phyloP scores from a whole-genome alignment of 2,329 filamentous ascomycete genomes.

The Aureobasidium melanogenum region DNA sequence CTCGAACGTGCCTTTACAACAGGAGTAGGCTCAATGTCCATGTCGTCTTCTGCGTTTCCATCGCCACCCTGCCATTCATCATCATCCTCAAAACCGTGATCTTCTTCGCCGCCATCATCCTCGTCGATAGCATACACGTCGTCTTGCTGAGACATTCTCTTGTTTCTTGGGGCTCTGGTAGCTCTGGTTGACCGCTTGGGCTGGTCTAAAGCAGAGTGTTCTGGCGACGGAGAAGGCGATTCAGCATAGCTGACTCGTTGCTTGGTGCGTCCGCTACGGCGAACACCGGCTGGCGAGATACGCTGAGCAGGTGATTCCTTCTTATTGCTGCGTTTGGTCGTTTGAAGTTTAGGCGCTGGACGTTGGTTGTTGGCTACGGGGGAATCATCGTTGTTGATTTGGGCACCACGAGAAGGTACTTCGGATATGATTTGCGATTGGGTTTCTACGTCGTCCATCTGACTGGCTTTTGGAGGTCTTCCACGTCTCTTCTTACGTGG shows the following conservation, averaged over 20 bases:
- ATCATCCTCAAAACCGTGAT: conserved; percentile 6
- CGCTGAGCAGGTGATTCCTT: not conserved
- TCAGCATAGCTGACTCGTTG: conserved; percentile 5
- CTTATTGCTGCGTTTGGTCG: not conserved
- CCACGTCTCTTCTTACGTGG: conserved; percentile 4
- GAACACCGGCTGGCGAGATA: not conserved
- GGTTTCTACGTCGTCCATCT: not conserved
- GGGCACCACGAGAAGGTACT: too few relatives aligned
- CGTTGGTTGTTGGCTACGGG: not conserved
- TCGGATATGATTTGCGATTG: too few relatives aligned
- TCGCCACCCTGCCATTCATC: conserved; percentile 12
- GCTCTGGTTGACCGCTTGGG: not conserved
- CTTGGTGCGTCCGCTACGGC: conserved; percentile 10
- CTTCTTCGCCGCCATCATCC: not conserved
- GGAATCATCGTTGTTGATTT: not conserved
- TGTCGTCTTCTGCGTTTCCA: conserved; percentile 4
- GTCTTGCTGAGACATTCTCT: conserved; percentile 8
- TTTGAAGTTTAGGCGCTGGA: not conserved
- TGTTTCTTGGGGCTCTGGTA: not conserved
- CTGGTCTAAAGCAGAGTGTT: not conserved
- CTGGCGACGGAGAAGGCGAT: not conserved
- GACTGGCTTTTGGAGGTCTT: not conserved
- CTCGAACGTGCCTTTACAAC: conserved; percentile 22
- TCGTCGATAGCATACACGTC: conserved; percentile 14
- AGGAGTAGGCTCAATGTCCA: not conserved